Evolutionary conservation across 1,139 yeast species (phyloP).

Genomic region (Ogataea hybrid): DNA sequence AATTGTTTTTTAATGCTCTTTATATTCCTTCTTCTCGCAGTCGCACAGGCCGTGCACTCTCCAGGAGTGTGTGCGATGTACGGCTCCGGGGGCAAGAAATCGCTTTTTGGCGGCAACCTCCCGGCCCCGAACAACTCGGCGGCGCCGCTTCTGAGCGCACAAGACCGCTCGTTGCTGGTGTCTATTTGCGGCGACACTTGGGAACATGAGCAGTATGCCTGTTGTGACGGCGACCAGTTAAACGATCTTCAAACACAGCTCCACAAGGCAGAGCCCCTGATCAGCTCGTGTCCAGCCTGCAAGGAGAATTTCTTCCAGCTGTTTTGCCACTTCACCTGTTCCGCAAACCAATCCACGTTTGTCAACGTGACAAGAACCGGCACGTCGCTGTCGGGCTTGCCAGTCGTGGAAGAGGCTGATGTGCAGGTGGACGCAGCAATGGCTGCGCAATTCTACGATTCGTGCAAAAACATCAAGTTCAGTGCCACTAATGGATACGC

Average conservation of each 20-base stretch:
- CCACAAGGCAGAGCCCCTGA: conserved; percentile 72
- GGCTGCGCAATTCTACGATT: conserved; percentile 69
- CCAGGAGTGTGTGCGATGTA: conserved; percentile 57
- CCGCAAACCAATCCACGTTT: conserved; percentile 77
- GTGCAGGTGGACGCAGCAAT: conserved; percentile 57
- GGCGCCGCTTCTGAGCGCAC: conserved; percentile 31
- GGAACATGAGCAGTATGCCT: conserved; percentile 42
- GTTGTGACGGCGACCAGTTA: conserved; percentile 57
- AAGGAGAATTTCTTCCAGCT: conserved; percentile 77
- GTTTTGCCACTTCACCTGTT: conserved; percentile 89
- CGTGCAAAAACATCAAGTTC: conserved; percentile 87
- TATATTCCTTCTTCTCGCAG: conserved; percentile 7
- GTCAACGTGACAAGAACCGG: conserved; percentile 61
- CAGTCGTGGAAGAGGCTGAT: conserved; percentile 69
- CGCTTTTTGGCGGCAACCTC: conserved; percentile 72
- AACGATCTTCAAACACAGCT: conserved; percentile 49
- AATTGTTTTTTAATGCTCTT: conserved; percentile 5
- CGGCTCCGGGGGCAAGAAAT: conserved; percentile 69
- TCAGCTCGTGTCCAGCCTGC: conserved; percentile 95
- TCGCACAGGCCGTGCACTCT: conserved; percentile 23
- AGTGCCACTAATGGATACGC: conserved; percentile 95
- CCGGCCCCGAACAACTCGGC: conserved; percentile 71
- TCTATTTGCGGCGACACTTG: conserved; percentile 74
- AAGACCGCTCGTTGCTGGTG: conserved; percentile 46
- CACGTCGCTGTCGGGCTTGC: conserved; percentile 49